A percentile compares a stretch with the other conserved stretches of the same genome.
phyloP scores from a whole-genome alignment of 2,329 filamentous ascomycete genomes.

The Trichoderma gracile region DNA sequence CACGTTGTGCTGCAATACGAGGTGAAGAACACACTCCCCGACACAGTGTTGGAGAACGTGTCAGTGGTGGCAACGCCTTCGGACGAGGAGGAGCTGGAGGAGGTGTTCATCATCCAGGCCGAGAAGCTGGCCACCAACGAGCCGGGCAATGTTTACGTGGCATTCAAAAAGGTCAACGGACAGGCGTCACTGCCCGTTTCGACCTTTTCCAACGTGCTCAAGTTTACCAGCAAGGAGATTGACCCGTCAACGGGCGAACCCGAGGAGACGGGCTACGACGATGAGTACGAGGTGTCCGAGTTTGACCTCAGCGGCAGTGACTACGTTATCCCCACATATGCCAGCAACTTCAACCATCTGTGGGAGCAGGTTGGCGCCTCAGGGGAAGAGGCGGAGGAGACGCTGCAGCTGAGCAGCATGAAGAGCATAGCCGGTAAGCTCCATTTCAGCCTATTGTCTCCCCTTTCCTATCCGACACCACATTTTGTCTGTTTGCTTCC shows the following conservation, averaged over 20 bases:
- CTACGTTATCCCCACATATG: conserved; percentile 91
- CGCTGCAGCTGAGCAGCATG: conserved; percentile 79
- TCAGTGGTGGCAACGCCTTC: conserved; percentile 77
- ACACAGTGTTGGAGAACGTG: conserved; percentile 87
- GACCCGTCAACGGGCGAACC: conserved; percentile 92
- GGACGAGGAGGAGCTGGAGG: conserved; percentile 80
- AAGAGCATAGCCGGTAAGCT: conserved; percentile 88
- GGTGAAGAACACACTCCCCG: conserved; percentile 93
- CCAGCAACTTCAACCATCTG: conserved; percentile 90
- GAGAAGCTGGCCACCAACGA: conserved; percentile 80
- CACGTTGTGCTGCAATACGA: conserved; percentile 95
- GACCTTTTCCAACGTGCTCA: conserved; percentile 88
- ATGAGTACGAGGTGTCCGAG: conserved; percentile 96
- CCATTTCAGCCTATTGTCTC: no score
- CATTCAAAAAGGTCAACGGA: conserved; percentile 81
- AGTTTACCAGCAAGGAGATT: conserved; percentile 97
- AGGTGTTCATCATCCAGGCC: conserved; percentile 91
- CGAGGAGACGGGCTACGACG: conserved; percentile 89
- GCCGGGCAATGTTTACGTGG: conserved; percentile 91
- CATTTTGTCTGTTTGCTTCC: neutral
- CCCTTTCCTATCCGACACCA: neutral
- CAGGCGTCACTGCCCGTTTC: conserved; percentile 75
- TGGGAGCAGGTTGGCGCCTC: conserved; percentile 92
- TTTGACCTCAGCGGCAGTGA: conserved; percentile 89
- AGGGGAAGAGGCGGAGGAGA: conserved; percentile 89